Evolutionary conservation across 805 yeast species (phyloP).

Genomic region (Brettanomyces nanus): DNA sequence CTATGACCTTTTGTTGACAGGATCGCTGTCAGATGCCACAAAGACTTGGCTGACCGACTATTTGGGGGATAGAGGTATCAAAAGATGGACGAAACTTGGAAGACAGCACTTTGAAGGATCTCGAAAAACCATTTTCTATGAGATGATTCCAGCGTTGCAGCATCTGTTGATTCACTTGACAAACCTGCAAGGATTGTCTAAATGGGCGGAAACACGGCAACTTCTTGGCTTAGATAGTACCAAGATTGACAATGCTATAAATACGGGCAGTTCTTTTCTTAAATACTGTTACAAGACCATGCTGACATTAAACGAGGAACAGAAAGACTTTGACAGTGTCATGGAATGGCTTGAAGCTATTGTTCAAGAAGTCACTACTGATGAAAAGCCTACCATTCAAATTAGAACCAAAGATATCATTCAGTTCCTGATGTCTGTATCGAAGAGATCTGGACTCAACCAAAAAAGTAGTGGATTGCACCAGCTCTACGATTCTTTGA

Average conservation of each 20-base stretch:
- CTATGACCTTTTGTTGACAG: conserved; percentile 43
- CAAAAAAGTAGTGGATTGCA: not conserved
- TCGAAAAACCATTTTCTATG: conserved; percentile 38
- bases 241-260: conserved; percentile 13
- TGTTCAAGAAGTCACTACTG: conserved; percentile 32
- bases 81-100: conserved; percentile 45
- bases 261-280: conserved; percentile 19
- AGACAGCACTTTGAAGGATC: conserved; percentile 41
- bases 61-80: conserved; percentile 58
- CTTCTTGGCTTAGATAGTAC: conserved; percentile 13
- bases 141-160: conserved; percentile 48
- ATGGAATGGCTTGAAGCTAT: conserved; percentile 35
- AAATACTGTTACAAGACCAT: conserved; percentile 30
- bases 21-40: conserved; percentile 39
- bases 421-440: conserved; percentile 21
- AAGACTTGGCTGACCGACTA: conserved; percentile 57
- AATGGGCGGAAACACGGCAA: conserved; percentile 27
- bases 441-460: conserved; percentile 8
- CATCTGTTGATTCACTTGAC: conserved; percentile 39
- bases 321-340: conserved; percentile 35
- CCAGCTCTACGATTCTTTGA: not conserved
- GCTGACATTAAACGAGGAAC: conserved; percentile 39
- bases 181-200: conserved; percentile 32
- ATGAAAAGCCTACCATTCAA: conserved; percentile 19
- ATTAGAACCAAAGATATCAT: conserved; percentile 23